phyloP scores from a whole-genome alignment of 129 eudicot genomes.

The Flaveria robusta region DNA sequence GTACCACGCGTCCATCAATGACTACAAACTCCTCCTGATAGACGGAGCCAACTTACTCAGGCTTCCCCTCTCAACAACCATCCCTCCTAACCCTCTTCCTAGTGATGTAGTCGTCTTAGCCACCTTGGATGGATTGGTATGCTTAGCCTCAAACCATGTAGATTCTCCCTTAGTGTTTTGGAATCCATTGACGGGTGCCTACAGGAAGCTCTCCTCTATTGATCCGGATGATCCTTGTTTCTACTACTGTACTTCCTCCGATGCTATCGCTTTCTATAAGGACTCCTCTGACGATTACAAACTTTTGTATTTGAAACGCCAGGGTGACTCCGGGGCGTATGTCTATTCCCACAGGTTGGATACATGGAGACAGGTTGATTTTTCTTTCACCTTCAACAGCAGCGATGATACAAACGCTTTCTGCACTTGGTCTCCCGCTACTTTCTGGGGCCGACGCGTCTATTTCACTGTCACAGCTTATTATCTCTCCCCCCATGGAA shows the following conservation, averaged over 20 bases:
- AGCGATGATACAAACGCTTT: background rate
- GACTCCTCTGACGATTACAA: background rate
- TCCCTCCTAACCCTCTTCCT: background rate
- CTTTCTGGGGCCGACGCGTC: background rate
- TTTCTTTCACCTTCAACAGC: background rate
- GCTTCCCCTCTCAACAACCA: no score
- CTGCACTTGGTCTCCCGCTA: background rate
- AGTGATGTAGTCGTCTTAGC: background rate
- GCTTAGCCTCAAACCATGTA: background rate
- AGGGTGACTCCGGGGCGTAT: background rate
- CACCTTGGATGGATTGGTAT: background rate
- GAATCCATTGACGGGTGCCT: no score
- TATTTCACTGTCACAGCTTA: constrained; percentile 1
- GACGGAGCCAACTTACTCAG: background rate
- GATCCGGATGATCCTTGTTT: background rate
- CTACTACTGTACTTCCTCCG: background rate
- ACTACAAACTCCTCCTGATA: background rate
- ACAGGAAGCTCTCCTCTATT: no score
- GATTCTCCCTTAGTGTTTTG: no score
- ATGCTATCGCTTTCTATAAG: background rate
- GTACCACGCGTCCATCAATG: background rate
- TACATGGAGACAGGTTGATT: background rate
- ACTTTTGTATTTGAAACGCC: background rate
- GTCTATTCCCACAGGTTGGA: constrained; percentile 1
- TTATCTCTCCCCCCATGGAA: background rate